Conservation (phyloP, 2,329 filamentous ascomycete genomes). For the Capronia americana region DNA sequence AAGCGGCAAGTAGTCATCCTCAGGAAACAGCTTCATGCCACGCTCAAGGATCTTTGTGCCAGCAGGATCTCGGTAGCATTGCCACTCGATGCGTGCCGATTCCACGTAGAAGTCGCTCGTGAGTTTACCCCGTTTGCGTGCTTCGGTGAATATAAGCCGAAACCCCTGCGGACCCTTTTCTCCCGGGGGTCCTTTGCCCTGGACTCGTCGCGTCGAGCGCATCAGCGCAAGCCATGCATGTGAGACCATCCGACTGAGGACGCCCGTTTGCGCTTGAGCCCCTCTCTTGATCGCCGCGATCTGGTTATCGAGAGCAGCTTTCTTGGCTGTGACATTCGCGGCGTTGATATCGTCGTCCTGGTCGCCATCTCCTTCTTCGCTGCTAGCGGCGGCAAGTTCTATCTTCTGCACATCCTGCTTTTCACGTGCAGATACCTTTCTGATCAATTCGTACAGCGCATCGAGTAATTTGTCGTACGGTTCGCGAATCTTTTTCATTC, state of each 20-base stretch:
- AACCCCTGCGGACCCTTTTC: conserved; percentile 69
- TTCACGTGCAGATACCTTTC: conserved; percentile 71
- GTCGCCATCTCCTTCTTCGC: conserved; percentile 42
- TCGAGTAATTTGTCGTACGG: conserved; percentile 84
- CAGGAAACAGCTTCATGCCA: conserved; percentile 89
- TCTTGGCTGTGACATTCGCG: conserved; percentile 56
- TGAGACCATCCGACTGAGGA: conserved; percentile 83
- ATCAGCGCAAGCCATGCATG: conserved; percentile 95
- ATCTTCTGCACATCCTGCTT: conserved; percentile 64
- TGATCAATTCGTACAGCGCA: conserved; percentile 84
- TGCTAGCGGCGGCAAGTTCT: conserved; percentile 56
- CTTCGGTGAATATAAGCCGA: conserved; percentile 86
- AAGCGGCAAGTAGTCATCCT: conserved; percentile 90
- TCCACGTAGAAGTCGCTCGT: conserved; percentile 96
- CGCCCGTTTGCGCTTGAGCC: conserved; percentile 73
- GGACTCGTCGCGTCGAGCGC: conserved; percentile 89
- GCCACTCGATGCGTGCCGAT: conserved; percentile 89
- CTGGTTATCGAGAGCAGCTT: conserved; percentile 61
- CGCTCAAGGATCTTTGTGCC: conserved; percentile 96
- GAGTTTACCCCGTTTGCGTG: conserved; percentile 82
- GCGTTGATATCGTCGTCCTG: conserved; percentile 62
- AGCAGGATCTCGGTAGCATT: conserved; percentile 92
- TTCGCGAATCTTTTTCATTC: conserved; percentile 76
- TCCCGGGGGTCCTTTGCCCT: conserved; percentile 78
- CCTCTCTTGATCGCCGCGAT: conserved; percentile 67